A percentile compares a stretch with the other conserved stretches of the same genome.
Conservation (phyloP, 345 rosid genomes). For the Toxicodendron radicans region DNA sequence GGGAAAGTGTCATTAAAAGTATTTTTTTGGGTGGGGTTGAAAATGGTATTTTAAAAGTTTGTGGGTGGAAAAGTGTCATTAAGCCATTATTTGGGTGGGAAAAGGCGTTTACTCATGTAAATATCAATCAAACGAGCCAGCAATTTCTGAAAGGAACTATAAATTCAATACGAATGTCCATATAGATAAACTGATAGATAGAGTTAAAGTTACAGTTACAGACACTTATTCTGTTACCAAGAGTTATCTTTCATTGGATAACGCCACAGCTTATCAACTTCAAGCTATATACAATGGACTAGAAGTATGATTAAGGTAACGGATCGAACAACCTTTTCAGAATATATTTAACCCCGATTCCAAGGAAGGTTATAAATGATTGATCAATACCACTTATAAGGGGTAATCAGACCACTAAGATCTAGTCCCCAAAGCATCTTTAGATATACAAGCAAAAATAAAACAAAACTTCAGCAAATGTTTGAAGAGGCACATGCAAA, state of each 20-base stretch:
- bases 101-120: no score
- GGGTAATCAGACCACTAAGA: not conserved
- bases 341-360: not conserved
- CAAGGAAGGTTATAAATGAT: not conserved
- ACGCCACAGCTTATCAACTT: not conserved
- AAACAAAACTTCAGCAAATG: not conserved
- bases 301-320: not conserved
- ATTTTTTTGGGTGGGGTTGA: no score
- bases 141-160: not conserved
- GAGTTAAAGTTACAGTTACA: not conserved
- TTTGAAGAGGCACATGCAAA: slow-evolving; percentile 12
- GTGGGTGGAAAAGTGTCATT: no score
- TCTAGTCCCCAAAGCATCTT: not conserved
- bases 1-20: no score
- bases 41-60: no score
- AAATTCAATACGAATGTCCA: not conserved
- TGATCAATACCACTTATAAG: not conserved
- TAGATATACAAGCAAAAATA: not conserved
- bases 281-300: not conserved
- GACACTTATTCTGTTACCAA: not conserved
- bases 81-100: no score
- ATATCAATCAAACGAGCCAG: not conserved
- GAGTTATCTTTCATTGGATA: not conserved
- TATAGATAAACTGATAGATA: not conserved
- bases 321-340: not conserved